Conservation (phyloP, 371 early-diverging fungal species). For the Actinomortierella wolfii region DNA sequence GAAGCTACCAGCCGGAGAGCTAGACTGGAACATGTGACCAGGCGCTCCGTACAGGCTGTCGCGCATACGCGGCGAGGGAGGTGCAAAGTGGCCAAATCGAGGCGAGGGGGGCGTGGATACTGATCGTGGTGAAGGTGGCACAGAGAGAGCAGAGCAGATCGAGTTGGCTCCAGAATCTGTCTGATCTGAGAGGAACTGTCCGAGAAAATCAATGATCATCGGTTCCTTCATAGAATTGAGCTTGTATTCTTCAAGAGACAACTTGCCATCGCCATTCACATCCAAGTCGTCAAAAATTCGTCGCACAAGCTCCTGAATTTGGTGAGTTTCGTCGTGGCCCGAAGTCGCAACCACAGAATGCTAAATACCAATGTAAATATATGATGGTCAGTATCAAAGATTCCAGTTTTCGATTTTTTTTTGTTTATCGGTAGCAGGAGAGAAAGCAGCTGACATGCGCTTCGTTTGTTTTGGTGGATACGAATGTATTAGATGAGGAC, state of each 20-base stretch:
- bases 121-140: slow-evolving; percentile 54
- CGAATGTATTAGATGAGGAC: background rate
- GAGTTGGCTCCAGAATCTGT: slow-evolving; percentile 48
- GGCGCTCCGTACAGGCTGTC: slow-evolving; percentile 42
- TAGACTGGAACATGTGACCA: slow-evolving; percentile 37
- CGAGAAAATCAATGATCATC: slow-evolving; percentile 77
- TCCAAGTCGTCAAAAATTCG: slow-evolving; percentile 84
- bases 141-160: slow-evolving; percentile 42
- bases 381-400: background rate
- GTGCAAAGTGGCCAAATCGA: slow-evolving; percentile 41
- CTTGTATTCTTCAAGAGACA: slow-evolving; percentile 83
- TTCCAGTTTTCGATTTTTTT: background rate
- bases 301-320: slow-evolving; percentile 66
- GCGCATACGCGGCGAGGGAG: slow-evolving; percentile 40
- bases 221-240: slow-evolving; percentile 87
- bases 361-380: slow-evolving; percentile 50
- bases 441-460: background rate
- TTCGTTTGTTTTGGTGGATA: too few species aligned
- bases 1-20: slow-evolving; percentile 43
- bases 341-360: slow-evolving; percentile 60
- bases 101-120: slow-evolving; percentile 52
- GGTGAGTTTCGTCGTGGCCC: slow-evolving; percentile 67
- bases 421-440: background rate
- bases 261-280: slow-evolving; percentile 79
- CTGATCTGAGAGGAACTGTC: slow-evolving; percentile 70